phyloP scores from a whole-genome alignment of 2,329 filamentous ascomycete genomes.

The Colletotrichum truncatum region DNA sequence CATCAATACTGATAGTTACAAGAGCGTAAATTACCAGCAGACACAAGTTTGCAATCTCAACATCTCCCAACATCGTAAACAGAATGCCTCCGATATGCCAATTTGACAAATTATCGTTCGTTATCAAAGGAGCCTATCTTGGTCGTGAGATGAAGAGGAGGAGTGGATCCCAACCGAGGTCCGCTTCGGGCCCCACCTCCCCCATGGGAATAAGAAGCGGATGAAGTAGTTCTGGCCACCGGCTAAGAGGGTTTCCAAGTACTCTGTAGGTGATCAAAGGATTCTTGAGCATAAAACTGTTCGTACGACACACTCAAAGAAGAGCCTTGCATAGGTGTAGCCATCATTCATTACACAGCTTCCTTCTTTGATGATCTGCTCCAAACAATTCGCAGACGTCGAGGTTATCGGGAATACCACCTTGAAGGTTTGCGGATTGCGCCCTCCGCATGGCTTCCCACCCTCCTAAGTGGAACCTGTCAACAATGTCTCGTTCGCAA shows the following conservation, averaged over 20 bases:
- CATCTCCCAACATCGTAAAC: background rate
- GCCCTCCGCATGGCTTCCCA: conserved; percentile 1
- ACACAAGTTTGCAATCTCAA: background rate
- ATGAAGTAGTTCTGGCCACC: background rate
- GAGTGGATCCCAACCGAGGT: conserved; percentile 24
- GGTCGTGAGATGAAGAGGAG: conserved; percentile 4
- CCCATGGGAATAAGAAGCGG: conserved; percentile 7
- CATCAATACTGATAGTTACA: no score
- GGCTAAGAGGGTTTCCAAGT: background rate
- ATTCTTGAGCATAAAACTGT: no score
- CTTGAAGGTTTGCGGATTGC: background rate
- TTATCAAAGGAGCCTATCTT: conserved; percentile 11
- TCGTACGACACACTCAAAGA: no score
- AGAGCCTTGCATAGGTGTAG: no score
- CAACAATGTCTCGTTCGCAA: background rate
- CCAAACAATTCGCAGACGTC: background rate
- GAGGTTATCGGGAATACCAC: conserved; percentile 1
- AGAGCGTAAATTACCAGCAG: no score
- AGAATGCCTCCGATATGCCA: background rate
- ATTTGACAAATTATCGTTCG: background rate
- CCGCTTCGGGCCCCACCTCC: conserved; percentile 12
- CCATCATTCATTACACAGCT: no score
- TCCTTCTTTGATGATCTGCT: no score
- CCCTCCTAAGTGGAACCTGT: background rate
- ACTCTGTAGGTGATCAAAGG: background rate